Percentiles rank a stretch among this genome's conserved stretches.
Evolutionary conservation across 768 basidiomycete species (phyloP).

Genomic region (Mycena venus): DNA sequence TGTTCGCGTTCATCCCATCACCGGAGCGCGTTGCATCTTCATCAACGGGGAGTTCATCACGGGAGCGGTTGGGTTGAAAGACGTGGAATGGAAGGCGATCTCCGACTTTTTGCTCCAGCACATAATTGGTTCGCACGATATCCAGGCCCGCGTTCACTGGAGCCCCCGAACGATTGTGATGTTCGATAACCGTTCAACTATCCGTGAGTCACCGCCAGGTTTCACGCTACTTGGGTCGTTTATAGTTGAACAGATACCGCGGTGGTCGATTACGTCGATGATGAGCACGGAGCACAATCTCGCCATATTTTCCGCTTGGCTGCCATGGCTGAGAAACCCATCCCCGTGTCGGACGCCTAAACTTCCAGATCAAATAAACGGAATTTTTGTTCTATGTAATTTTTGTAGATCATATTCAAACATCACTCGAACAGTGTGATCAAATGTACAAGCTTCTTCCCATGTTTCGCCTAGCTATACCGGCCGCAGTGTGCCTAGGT

Average conservation of each 20-base stretch:
- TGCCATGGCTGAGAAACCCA: conserved; percentile 37
- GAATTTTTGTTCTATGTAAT: neutral
- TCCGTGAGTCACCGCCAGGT: conserved; percentile 11
- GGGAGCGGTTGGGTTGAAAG: conserved; percentile 41
- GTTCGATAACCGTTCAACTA: conserved; percentile 29
- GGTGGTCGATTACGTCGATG: conserved; percentile 35
- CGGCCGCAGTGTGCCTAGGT: neutral
- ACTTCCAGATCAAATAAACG: neutral
- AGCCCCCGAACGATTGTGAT: conserved; percentile 38
- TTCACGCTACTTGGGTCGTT: neutral
- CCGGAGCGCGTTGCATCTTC: conserved; percentile 40
- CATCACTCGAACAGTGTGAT: too few species aligned
- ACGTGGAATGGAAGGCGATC: conserved; percentile 38
- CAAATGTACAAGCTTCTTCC: too few species aligned
- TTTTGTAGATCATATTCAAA: neutral
- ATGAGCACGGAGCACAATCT: conserved; percentile 28
- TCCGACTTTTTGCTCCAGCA: conserved; percentile 42
- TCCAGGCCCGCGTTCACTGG: conserved; percentile 43
- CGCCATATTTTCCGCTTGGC: conserved; percentile 38
- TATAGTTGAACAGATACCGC: conserved; percentile 29
- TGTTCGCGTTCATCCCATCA: conserved; percentile 48
- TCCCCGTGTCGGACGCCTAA: conserved; percentile 25
- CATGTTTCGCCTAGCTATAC: neutral
- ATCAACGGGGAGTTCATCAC: conserved; percentile 46
- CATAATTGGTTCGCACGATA: conserved; percentile 41